Conservation (phyloP, 768 basidiomycete genomes). For the Termitomyces sp. region DNA sequence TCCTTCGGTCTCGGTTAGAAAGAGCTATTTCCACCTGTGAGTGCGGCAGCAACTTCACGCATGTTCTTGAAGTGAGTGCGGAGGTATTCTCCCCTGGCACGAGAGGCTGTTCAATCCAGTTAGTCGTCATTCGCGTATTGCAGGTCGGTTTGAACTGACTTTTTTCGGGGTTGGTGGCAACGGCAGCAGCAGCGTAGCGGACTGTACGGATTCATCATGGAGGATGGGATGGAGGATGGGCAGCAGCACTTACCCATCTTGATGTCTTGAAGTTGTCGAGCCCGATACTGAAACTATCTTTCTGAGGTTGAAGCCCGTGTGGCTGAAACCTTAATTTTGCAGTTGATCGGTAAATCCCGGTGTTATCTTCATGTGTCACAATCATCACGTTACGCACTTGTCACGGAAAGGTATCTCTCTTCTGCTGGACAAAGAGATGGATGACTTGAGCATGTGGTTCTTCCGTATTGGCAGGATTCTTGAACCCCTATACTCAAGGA, state of each 20-base stretch:
- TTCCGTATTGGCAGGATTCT: too few relatives aligned
- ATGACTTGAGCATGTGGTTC: too few relatives aligned
- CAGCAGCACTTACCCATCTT: slow-evolving; percentile 57
- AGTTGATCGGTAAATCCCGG: slow-evolving; percentile 25
- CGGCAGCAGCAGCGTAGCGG: slow-evolving; percentile 88
- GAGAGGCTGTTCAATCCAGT: slow-evolving; percentile 58
- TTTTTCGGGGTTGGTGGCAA: slow-evolving; percentile 92
- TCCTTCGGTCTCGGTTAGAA: neutral
- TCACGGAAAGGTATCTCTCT: too few relatives aligned
- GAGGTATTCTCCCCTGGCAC: slow-evolving; percentile 93
- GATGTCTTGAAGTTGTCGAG: slow-evolving; percentile 48
- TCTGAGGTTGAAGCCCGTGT: slow-evolving; percentile 18
- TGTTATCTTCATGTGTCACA: neutral
- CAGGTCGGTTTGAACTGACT: slow-evolving; percentile 43
- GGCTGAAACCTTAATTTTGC: slow-evolving; percentile 42
- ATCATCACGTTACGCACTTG: neutral
- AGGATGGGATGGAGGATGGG: slow-evolving; percentile 11
- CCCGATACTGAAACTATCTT: slow-evolving; percentile 25
- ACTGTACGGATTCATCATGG: slow-evolving; percentile 42
- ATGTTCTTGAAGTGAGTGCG: slow-evolving; percentile 99
- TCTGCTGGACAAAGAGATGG: too few relatives aligned
- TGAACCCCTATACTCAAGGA: too few relatives aligned
- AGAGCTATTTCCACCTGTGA: slow-evolving; percentile 58
- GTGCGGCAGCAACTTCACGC: slow-evolving; percentile 95
- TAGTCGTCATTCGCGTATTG: slow-evolving; percentile 8